Evolutionary conservation across 1,284 basidiomycete genomes (phyloP), one percentile per base, ranked within the genome.

Genomic region (Meira miltonrushii): DNA sequence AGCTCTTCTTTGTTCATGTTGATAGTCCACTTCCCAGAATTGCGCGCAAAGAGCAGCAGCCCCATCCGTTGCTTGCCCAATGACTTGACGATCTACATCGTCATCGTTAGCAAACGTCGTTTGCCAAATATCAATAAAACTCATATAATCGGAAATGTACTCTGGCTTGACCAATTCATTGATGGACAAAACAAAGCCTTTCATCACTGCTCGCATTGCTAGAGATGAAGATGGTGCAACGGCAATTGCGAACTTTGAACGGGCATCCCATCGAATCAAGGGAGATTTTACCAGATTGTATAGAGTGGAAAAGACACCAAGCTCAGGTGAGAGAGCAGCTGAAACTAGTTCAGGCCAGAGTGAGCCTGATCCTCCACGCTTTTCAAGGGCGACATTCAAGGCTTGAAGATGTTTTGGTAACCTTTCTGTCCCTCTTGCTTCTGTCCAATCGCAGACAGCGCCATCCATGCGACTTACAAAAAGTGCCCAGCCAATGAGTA

Each of bases 201-300:
- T 92, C 59, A 92, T 72, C 15, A 92, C 85, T 19, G 89, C 87
- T 33, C 90, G 85, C 77, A 87, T 90, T 1, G 88, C 88, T 25
- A 89, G 84, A 0, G 87, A 85, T 68, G 91, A 91, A 0, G 89
- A 85, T 33, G 28, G 28, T 33, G 28, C 28, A 64, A 89, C 88
- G 6, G 86, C 85, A 17, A 90, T 80, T 1, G 84, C 83, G 7
- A 43, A 23, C n/a, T 23, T 48, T 12, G 41, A 15, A 15, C 63
- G 60, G 38, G 65, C 66, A 58, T 61, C 65, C 39, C 65, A 57
- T 46, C 68, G 69, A 39, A 79, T 55, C 11, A 80, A 62, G 7
- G 79, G 68, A 1, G 76, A 77, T 9, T 55, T 57, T 21, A 79
- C 65, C 41, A 77, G 59, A 1, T 67, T 54, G 48, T 68, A 67